Evolutionary conservation across 768 basidiomycete genomes (phyloP).

Genomic region (Lentinula guzmanii): DNA sequence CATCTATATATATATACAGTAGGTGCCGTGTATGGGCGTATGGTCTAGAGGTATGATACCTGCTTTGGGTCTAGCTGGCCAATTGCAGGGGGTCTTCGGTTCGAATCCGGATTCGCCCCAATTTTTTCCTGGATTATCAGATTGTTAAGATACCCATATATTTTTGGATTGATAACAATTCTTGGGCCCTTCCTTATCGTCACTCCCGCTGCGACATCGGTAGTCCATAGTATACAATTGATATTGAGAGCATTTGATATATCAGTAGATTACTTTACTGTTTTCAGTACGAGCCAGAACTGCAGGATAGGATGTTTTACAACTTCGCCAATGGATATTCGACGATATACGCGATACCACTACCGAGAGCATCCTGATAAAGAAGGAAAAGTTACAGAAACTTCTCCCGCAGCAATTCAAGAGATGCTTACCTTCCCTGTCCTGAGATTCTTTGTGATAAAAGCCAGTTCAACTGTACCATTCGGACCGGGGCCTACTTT

Average conservation of each 20-base stretch:
- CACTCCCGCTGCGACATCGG: no score
- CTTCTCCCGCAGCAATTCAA: background rate
- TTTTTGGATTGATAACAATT: background rate
- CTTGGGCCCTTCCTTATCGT: no score
- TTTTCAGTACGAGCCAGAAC: no score
- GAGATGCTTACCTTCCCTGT: slow-evolving; percentile 46
- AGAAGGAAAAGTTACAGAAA: slow-evolving; percentile 1
- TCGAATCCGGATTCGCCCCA: slow-evolving; percentile 5
- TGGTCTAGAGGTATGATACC: slow-evolving; percentile 6
- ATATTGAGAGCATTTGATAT: no score
- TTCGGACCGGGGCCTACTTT: slow-evolving; percentile 63
- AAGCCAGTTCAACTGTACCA: slow-evolving; percentile 55
- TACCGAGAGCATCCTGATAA: slow-evolving; percentile 45
- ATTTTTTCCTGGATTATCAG: background rate
- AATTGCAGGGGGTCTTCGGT: slow-evolving; percentile 2
- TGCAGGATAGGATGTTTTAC: background rate
- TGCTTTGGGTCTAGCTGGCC: background rate
- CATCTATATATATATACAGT: background rate
- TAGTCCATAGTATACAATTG: no score
- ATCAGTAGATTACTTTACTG: no score
- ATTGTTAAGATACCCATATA: background rate
- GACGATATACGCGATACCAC: slow-evolving; percentile 59
- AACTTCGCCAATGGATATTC: slow-evolving; percentile 38
- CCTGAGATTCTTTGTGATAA: slow-evolving; percentile 53
- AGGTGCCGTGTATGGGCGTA: background rate